Conservation (phyloP, 176 grass and related monocot genomes). For the Eremochloa ophiuroides region DNA sequence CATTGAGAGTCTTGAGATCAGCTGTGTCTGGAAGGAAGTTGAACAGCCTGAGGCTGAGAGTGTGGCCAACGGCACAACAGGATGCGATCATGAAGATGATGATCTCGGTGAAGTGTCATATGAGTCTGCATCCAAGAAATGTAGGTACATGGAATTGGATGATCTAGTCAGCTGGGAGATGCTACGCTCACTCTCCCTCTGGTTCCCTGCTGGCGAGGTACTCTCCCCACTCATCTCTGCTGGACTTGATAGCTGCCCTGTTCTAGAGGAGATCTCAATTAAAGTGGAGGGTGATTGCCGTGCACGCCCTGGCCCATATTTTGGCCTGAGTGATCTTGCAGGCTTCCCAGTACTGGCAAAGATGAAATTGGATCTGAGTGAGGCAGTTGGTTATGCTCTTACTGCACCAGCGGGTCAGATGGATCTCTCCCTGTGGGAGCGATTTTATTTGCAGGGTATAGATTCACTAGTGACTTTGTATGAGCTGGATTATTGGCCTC, state of each 20-base stretch:
- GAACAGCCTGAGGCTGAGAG: conserved; percentile 6
- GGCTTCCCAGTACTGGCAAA: conserved; percentile 57
- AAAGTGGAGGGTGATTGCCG: conserved; percentile 93
- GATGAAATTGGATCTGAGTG: conserved; percentile 89
- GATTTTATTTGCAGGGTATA: conserved; percentile 83
- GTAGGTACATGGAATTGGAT: conserved; percentile 50
- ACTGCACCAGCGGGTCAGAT: conserved; percentile 85
- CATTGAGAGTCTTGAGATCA: conserved; percentile 84
- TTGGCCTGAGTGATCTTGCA: conserved; percentile 63
- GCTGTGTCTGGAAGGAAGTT: conserved; percentile 57
- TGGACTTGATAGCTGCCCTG: conserved; percentile 61
- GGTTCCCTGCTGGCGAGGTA: conserved; percentile 72
- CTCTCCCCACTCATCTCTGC: conserved; percentile 60
- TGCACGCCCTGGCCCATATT: conserved; percentile 30
- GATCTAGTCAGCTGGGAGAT: conserved; percentile 62
- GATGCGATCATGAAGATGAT: conserved; percentile 35
- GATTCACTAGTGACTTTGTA: conserved; percentile 42
- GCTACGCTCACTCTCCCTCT: conserved; percentile 74
- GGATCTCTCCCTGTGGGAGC: conserved; percentile 91
- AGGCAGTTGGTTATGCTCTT: conserved; percentile 85
- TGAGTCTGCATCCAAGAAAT: conserved; percentile 59
- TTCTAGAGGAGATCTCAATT: conserved; percentile 74
- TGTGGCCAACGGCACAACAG: conserved; percentile 14
- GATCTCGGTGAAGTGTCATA: conserved; percentile 23
- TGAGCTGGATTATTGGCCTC: conserved; percentile 97